Evolutionary conservation across 2,329 filamentous ascomycete genomes (phyloP).

Genomic region (Westerdykella ornata): DNA sequence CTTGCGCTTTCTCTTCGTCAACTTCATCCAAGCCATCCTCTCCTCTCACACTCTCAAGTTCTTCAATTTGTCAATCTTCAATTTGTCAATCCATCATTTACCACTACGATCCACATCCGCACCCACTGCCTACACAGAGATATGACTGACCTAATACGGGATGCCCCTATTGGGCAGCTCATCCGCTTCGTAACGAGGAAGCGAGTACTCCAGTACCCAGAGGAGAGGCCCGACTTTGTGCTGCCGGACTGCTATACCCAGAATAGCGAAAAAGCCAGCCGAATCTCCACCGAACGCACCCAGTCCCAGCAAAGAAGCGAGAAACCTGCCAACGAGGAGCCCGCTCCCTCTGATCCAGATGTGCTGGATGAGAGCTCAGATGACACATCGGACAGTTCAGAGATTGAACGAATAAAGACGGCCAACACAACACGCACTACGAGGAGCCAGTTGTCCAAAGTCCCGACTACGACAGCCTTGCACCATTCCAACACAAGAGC

Average conservation of each 20-base stretch:
- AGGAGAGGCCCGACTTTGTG: conserved; percentile 52
- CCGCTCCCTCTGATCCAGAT: conserved; percentile 10
- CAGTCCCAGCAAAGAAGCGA: neutral
- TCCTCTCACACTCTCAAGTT: too few species aligned
- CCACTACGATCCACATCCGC: too few species aligned
- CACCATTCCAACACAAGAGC: conserved; percentile 31
- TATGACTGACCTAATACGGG: conserved; percentile 45
- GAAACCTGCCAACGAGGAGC: neutral
- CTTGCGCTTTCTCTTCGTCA: too few species aligned
- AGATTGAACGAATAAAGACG: conserved; percentile 31
- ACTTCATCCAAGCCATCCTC: too few species aligned
- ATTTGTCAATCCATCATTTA: too few species aligned
- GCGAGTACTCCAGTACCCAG: conserved; percentile 52
- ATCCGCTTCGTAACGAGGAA: conserved; percentile 51
- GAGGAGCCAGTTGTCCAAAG: conserved; percentile 28
- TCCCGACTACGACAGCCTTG: conserved; percentile 35
- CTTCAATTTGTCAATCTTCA: too few species aligned
- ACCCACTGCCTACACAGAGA: too few species aligned
- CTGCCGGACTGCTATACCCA: conserved; percentile 42
- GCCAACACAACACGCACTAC: conserved; percentile 20
- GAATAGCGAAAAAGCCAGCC: conserved; percentile 6
- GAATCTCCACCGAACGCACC: conserved; percentile 2
- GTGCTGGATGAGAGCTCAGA: neutral
- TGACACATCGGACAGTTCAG: conserved; percentile 6
- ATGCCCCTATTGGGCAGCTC: conserved; percentile 54